Evolutionary conservation across 169 alveolate genomes (phyloP).

Genomic region (Plasmodium ovale): DNA sequence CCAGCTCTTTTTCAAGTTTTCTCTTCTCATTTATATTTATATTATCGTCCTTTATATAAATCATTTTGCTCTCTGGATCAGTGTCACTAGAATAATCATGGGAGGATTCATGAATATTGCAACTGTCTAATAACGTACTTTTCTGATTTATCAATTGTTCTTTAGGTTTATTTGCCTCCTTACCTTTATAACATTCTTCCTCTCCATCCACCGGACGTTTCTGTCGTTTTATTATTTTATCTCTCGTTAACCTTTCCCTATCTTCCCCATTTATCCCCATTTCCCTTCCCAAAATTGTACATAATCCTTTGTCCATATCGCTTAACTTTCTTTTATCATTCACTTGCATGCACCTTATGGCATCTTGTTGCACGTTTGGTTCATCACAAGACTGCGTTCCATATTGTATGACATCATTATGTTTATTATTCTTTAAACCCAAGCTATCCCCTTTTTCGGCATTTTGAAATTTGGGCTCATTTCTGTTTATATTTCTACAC

Average conservation of each 20-base stretch:
- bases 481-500: background rate
- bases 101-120: too few species aligned
- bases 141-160: background rate
- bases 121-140: too few species aligned
- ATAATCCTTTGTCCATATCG: background rate
- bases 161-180: background rate
- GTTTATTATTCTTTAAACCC: background rate
- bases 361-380: too few species aligned
- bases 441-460: background rate
- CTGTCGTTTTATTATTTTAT: background rate
- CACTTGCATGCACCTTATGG: background rate
- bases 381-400: background rate
- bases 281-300: background rate
- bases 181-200: background rate
- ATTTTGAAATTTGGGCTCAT: background rate
- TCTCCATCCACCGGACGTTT: background rate
- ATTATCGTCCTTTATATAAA: conserved; percentile 29
- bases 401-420: background rate
- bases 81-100: background rate
- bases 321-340: background rate
- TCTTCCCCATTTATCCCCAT: background rate
- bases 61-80: background rate
- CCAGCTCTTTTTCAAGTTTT: conserved; percentile 39
- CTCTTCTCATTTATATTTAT: conserved; percentile 9
- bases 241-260: background rate